Conservation (phyloP, 139 green algal species). For the Micractinium conductrix region DNA sequence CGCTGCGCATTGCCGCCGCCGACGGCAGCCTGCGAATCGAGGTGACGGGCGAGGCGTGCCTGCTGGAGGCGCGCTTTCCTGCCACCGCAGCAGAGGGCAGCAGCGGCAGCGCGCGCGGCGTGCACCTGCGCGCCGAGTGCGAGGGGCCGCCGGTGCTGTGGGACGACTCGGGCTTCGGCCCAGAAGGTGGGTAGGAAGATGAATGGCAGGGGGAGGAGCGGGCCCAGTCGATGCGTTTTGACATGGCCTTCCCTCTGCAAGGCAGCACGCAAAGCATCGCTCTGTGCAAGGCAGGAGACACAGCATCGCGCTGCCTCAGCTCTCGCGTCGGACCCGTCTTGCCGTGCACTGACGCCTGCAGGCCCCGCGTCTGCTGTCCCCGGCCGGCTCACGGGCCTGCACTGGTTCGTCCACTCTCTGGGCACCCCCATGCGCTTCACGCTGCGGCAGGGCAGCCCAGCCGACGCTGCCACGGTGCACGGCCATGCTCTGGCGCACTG, state of each 20-base stretch:
- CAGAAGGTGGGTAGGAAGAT: constrained; percentile 1
- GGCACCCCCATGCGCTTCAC: constrained; percentile 32
- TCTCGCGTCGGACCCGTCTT: neutral
- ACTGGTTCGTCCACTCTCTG: constrained; percentile 40
- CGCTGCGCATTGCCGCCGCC: neutral
- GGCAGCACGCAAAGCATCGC: neutral
- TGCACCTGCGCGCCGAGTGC: neutral
- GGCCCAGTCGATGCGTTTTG: too few species aligned
- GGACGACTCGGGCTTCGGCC: constrained; percentile 1
- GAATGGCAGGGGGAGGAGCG: neutral
- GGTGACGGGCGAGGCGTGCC: neutral
- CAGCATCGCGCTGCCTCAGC: neutral
- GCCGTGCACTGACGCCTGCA: neutral
- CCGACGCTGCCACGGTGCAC: neutral
- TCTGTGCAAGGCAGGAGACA: neutral
- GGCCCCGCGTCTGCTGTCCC: neutral
- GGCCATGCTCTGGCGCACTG: constrained; percentile 13
- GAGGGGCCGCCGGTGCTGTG: constrained; percentile 1
- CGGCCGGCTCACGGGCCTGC: constrained; percentile 11
- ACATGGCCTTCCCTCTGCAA: neutral
- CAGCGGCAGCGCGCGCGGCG: neutral
- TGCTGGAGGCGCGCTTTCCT: neutral
- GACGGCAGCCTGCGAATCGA: constrained; percentile 24
- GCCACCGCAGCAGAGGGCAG: neutral
- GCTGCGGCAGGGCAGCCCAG: neutral